Percentiles rank a stretch among this genome's conserved stretches.
Evolutionary conservation across 2,329 filamentous ascomycete genomes (phyloP).

Genomic region (Neopestalotiopsis clavispora): DNA sequence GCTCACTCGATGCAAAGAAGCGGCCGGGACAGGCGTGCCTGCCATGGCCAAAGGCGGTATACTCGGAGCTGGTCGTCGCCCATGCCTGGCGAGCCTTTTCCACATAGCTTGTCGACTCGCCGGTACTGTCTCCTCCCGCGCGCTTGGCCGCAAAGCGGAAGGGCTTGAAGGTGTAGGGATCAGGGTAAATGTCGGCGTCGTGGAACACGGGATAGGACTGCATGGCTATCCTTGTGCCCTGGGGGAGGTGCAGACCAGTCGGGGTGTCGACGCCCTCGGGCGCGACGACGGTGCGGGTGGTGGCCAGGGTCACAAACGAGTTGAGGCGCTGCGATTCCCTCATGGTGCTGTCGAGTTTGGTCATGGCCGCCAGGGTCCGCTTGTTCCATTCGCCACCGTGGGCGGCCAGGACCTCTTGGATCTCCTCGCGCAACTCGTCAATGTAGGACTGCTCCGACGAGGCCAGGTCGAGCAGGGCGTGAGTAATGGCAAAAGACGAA

Average conservation of each 20-base stretch:
- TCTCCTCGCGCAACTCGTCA: slow-evolving; percentile 49
- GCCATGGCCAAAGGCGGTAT: slow-evolving; percentile 42
- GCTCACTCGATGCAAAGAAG: slow-evolving; percentile 43
- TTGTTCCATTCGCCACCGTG: slow-evolving; percentile 38
- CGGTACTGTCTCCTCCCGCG: background rate
- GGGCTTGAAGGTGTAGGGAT: slow-evolving; percentile 41
- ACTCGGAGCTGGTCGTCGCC: slow-evolving; percentile 37
- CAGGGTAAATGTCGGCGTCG: slow-evolving; percentile 50
- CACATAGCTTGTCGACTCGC: slow-evolving; percentile 19
- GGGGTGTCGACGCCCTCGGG: slow-evolving; percentile 36
- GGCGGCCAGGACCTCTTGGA: slow-evolving; percentile 35
- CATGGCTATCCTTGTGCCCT: slow-evolving; percentile 33
- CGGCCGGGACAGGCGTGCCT: slow-evolving; percentile 44
- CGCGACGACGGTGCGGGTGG: slow-evolving; percentile 28
- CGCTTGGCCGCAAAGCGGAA: slow-evolving; percentile 30
- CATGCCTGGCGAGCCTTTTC: slow-evolving; percentile 28
- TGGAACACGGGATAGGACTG: slow-evolving; percentile 36
- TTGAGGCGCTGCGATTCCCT: slow-evolving; percentile 45
- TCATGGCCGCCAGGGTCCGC: slow-evolving; percentile 37
- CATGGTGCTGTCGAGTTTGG: slow-evolving; percentile 45
- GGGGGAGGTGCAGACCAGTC: slow-evolving; percentile 38
- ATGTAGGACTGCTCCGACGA: slow-evolving; percentile 41
- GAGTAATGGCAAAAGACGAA: slow-evolving; percentile 34
- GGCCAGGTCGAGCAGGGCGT: slow-evolving; percentile 48
- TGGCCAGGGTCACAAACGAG: slow-evolving; percentile 35